Percentiles rank a stretch among this genome's conserved stretches.
phyloP scores from a whole-genome alignment of 805 yeast genomes.

The Suhomyces prunicola region DNA sequence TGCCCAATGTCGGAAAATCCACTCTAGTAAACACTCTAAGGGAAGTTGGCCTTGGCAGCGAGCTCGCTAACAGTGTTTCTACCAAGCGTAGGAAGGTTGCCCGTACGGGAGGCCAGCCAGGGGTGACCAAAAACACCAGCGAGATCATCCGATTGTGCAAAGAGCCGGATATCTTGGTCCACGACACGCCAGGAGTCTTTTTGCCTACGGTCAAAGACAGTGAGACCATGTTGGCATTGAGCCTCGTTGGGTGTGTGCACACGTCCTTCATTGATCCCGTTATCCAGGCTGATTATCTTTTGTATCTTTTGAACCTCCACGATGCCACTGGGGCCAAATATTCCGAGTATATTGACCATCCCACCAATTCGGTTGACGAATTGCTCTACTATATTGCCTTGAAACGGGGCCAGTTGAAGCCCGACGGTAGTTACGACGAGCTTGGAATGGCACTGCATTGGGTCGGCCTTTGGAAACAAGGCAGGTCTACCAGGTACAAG shows the following conservation, averaged over 20 bases:
- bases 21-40: constrained; percentile 77
- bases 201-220: constrained; percentile 66
- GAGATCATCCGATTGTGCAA: constrained; percentile 64
- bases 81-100: constrained; percentile 61
- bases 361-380: constrained; percentile 69
- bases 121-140: constrained; percentile 79
- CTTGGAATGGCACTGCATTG: constrained; percentile 62
- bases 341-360: constrained; percentile 46
- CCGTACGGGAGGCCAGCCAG: constrained; percentile 81
- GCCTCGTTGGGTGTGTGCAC: constrained; percentile 74
- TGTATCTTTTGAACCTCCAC: constrained; percentile 69
- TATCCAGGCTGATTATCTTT: constrained; percentile 78
- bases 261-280: constrained; percentile 73
- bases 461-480: constrained; percentile 60
- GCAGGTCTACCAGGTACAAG: constrained; percentile 34
- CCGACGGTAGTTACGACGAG: constrained; percentile 45
- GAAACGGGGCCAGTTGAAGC: constrained; percentile 31
- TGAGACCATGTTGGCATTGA: constrained; percentile 70
- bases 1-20: constrained; percentile 98
- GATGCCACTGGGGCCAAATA: constrained; percentile 46
- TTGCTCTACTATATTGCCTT: constrained; percentile 50
- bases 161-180: constrained; percentile 63
- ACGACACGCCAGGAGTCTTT: constrained; percentile 93
- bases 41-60: constrained; percentile 32
- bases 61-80: constrained; percentile 26